Evolutionary conservation across 192 early-diverging fungal genomes (phyloP).

Genomic region (Gaertneriomyces semiglobifer): DNA sequence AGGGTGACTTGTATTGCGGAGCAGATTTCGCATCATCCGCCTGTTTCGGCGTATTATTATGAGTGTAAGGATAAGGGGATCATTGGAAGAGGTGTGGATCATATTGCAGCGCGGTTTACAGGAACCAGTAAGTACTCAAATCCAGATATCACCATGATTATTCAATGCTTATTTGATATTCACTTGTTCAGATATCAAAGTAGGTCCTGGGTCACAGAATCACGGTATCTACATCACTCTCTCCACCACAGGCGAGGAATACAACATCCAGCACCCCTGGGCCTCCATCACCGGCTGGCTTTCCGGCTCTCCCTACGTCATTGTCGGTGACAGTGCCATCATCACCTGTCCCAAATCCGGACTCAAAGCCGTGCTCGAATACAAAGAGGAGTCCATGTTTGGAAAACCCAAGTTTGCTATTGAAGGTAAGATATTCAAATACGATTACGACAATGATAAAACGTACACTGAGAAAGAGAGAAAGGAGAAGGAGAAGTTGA

Average conservation of each 20-base stretch:
- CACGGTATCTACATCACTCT: constrained; percentile 65
- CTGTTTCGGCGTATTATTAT: constrained; percentile 73
- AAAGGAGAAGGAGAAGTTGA: constrained; percentile 28
- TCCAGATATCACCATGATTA: background rate
- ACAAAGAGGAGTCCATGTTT: constrained; percentile 75
- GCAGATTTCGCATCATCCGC: constrained; percentile 94
- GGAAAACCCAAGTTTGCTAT: constrained; percentile 65
- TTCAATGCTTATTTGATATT: background rate
- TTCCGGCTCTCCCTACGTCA: constrained; percentile 59
- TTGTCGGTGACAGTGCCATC: constrained; percentile 55
- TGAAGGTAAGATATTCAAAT: constrained; percentile 64
- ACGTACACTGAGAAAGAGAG: constrained; percentile 48
- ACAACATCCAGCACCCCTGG: constrained; percentile 61
- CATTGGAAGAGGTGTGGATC: constrained; percentile 64
- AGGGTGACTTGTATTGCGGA: constrained; percentile 59
- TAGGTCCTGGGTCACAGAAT: constrained; percentile 62
- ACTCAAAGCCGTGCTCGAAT: constrained; percentile 60
- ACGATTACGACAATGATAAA: constrained; percentile 45
- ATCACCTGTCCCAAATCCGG: constrained; percentile 63
- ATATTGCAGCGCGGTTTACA: constrained; percentile 69
- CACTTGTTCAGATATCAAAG: constrained; percentile 47
- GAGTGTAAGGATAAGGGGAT: constrained; percentile 57
- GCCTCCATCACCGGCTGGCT: constrained; percentile 69
- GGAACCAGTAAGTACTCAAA: constrained; percentile 50
- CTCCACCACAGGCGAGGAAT: constrained; percentile 60